These are phyloP conservation scores for Trichothecium roseum DNA, from an alignment of 2,329 filamentous ascomycete genomes.

Conservation along the genomic window DNA sequence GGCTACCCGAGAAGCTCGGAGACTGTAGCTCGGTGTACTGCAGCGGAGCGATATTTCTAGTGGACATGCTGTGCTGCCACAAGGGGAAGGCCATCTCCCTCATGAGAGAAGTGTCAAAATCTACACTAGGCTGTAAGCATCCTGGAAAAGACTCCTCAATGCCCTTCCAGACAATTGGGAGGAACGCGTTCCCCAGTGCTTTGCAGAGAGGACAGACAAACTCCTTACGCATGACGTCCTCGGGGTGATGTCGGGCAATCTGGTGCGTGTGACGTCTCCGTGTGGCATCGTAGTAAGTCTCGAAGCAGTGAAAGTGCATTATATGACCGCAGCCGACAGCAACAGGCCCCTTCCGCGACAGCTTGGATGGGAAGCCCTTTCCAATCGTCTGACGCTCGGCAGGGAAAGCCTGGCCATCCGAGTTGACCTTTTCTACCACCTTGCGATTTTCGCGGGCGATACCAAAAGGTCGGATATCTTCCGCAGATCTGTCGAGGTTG, in stretches of 20 bases:
- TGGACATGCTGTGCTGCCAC: constrained; percentile 11
- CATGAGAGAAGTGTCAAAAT: constrained; percentile 61
- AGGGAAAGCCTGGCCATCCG: constrained; percentile 58
- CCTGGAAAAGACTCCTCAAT: constrained; percentile 77
- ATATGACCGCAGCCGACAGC: constrained; percentile 92
- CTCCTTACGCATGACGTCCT: constrained; percentile 67
- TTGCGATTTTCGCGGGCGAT: constrained; percentile 79
- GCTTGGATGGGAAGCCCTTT: constrained; percentile 70
- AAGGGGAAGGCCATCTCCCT: constrained; percentile 39
- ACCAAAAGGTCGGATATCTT: constrained; percentile 77
- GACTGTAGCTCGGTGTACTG: constrained; percentile 16
- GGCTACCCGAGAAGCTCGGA: constrained; percentile 26
- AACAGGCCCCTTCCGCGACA: constrained; percentile 63
- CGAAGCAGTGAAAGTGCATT: constrained; percentile 96
- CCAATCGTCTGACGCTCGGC: constrained; percentile 75
- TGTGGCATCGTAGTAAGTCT: constrained; percentile 79
- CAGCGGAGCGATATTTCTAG: constrained; percentile 6
- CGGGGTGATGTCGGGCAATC: constrained; percentile 89
- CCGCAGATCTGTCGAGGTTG: constrained; percentile 77
- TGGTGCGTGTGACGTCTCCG: constrained; percentile 78
- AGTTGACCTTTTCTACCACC: constrained; percentile 64
- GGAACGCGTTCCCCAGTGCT: constrained; percentile 85
- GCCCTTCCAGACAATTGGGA: constrained; percentile 92
- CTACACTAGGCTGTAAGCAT: constrained; percentile 46
- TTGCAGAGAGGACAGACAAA: constrained; percentile 97